Evolutionary conservation across 305 asterid genomes (phyloP).

Genomic region (Lippia alba): DNA sequence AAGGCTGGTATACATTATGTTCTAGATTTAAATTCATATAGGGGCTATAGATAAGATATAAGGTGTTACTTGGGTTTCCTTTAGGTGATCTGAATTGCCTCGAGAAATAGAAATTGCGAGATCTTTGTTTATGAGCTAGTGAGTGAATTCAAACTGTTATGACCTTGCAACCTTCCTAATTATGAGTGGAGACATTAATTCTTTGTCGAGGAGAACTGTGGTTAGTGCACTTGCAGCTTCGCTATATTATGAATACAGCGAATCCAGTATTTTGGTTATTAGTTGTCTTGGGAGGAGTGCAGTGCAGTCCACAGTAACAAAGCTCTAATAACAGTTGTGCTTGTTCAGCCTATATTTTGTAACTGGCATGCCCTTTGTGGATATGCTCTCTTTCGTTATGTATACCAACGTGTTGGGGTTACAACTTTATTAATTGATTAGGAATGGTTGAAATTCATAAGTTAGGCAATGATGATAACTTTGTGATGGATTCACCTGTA

Average conservation of each 20-base stretch:
- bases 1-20: not conserved
- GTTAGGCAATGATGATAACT: not conserved
- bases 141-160: not conserved
- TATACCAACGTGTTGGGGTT: not conserved
- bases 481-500: not conserved
- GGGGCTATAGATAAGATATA: not conserved
- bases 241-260: too few species aligned
- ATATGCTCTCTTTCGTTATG: not conserved
- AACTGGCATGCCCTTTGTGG: not conserved
- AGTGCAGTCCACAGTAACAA: not conserved
- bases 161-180: not conserved
- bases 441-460: not conserved
- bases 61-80: not conserved
- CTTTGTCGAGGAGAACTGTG: too few species aligned
- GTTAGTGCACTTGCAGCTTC: too few species aligned
- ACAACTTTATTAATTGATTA: not conserved
- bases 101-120: not conserved
- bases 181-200: not conserved
- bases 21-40: not conserved
- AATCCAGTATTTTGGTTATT: not conserved
- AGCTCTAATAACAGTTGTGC: not conserved
- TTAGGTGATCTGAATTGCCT: not conserved
- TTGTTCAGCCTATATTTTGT: not conserved
- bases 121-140: not conserved
- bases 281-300: not conserved